Base-by-base conservation (phyloP, 306 rosid species). In the Coriaria nepalensis region DNA sequence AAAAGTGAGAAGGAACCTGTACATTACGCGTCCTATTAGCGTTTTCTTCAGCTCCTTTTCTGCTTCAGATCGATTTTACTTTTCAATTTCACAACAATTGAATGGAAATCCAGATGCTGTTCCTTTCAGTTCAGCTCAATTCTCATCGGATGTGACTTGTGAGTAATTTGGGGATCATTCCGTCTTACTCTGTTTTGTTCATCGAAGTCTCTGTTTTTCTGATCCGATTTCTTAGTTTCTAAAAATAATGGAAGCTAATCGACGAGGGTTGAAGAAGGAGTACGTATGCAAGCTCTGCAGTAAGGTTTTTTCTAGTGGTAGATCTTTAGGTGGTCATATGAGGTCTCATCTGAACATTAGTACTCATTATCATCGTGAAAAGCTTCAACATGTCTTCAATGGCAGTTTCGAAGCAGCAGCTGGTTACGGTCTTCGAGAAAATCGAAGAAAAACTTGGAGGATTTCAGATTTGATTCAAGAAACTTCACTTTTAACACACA, bases 241-340 rank as follows among this genome's bases (percentile, higher is more conserved):
- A 5, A 6, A 6, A 5, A 53, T 56, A 65, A 83, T 76, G 87
- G 87, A 78, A 47, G 76, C 63, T 66, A 63, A 62, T 48, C 69
- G 50, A 71, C 71, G 56, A 55, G 43, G 70, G 3, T 20, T 20
- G 29, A 20, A 20, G 29, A 20, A 20, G 13, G 76, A 75, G 70
- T 78, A 87, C 49, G 65, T 56, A 12, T 87, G 96, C 81, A 88
- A 88, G 69, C 73, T 76, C 73, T 88, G 96, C 68, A 60, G 51
- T 67, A 88, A 76, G 77, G 70, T 74, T 36, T 88, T 88, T 54
- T 81, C 82, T 35, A 78, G 93, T 55, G 95, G 88, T 0, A 81
- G 95, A 88, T 83, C 96, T 9, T 70, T 88, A 61, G 96, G 96
- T 35, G 94, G 94, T 29, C 96, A 88, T 71, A 81, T 88, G 90